These are phyloP conservation scores for Plantago ovata DNA, from an alignment of 257 asterid species.

Conservation along the genomic window DNA sequence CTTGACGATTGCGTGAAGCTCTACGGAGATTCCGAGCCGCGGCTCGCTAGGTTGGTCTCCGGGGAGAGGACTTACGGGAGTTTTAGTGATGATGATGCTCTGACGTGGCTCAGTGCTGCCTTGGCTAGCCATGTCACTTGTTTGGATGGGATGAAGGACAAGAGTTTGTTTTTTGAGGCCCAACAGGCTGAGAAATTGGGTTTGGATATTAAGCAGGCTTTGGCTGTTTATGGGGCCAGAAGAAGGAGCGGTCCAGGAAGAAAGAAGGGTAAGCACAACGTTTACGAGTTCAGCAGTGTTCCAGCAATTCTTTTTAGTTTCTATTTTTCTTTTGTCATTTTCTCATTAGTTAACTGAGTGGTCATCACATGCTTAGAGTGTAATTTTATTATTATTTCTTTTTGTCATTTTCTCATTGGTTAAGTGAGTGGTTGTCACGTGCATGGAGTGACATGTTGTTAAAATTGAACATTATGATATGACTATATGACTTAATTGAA, in stretches of 20 bases:
- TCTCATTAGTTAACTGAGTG: no score
- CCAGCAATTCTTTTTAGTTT: no score
- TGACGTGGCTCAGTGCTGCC: slow-evolving; percentile 73
- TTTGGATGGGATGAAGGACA: slow-evolving; percentile 52
- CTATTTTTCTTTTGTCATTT: no score
- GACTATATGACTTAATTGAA: no score
- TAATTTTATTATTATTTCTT: no score
- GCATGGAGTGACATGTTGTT: no score
- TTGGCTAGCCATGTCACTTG: slow-evolving; percentile 57
- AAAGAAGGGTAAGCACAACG: slow-evolving; percentile 27
- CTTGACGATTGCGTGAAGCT: slow-evolving; percentile 40
- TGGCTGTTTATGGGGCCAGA: slow-evolving; percentile 31
- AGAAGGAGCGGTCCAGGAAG: neutral
- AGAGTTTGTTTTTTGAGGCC: slow-evolving; percentile 18
- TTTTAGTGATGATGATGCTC: slow-evolving; percentile 39
- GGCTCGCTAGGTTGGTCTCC: slow-evolving; percentile 37
- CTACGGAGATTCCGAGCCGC: slow-evolving; percentile 40
- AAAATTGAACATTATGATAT: no score
- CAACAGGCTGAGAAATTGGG: slow-evolving; percentile 36
- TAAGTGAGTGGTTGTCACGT: no score
- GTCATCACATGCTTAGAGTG: no score
- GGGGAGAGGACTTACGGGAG: slow-evolving; percentile 11
- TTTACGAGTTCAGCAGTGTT: no score
- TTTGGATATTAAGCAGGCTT: slow-evolving; percentile 36
- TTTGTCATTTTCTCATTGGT: no score